Base-by-base conservation (phyloP, 164 flowering plant genomes). In the Magnolia changhungtana region DNA sequence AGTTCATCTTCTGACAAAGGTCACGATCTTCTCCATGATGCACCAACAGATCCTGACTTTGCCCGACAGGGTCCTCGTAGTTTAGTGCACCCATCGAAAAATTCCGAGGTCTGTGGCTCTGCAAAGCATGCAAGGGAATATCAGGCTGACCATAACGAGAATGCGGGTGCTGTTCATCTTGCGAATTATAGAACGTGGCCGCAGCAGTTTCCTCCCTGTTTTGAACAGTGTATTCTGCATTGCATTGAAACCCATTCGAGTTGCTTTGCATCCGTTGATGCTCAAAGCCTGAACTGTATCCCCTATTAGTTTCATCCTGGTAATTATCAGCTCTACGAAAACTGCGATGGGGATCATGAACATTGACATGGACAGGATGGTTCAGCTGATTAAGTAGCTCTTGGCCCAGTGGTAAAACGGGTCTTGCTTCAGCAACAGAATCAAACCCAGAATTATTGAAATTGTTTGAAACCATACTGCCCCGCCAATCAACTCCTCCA, bases 401-500 rank as follows among this genome's bases (percentile, higher is more conserved):
- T 74, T 13, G 76, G 18, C 75, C 80, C 0, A 16, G 19, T 27
- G 76, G 75, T 23, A 75, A 58, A 76, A 27, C 19, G 14, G 75
- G 50, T 9, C 77, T 76, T 65, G 31, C 21, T 66, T 64, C 45
- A 21, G 74, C 77, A 69, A 14, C 67, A 64, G 84, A 74, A 71
- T 50, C 78, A 70, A 71, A 74, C 18, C 81, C 78, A 1, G 72
- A n/a, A 73, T 75, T 58, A 37, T 13, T 23, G 64, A 72, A 69
- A 45, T 58, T 59, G 52, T 63, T 64, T 23, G 11, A 24, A 63
- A 58, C 73, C 58, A 29, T 24, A 20, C 52, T 70, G 21, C 49
- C 45, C 50, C 8, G 69, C 64, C 49, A 67, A 19, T 74, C 71
- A 18, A 50, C n/a, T 4, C 74, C 74, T 6, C 61, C 24, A 16